Base-by-base conservation (phyloP, 345 rosid species). In the Ailanthus altissimus region DNA sequence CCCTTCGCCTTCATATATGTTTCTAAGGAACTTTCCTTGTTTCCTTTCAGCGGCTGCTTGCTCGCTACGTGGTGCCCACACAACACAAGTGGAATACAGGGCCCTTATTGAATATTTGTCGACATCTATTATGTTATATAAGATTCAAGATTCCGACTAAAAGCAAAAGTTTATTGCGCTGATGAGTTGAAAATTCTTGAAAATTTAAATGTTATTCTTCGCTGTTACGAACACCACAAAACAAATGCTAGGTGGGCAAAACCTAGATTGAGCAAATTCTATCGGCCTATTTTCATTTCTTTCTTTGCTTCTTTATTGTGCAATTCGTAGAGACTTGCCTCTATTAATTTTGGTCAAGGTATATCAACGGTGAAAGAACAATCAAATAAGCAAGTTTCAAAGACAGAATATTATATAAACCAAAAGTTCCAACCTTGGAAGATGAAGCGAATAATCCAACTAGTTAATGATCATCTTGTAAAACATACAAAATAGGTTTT, bases 51-150 rank as follows among this genome's bases (percentile, higher is more conserved):
- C 70, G 72, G 67, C 81, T 69, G 70, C 58, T 73, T 66, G 72
- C 75, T 80, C 76, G 58, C 60, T 64, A 61, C 46, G n/a, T 49
- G 54, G 40, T 69, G 78, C 21, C 81, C 78, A 21, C 51, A 62
- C 21, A 3, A 32, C 38, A 32, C 38, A 32, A 32, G 38, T 32
- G 38, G 38, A 32, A 32, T 32, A 32, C 67, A 70, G 72, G 40
- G 28, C n/a, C 32, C 45, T 49, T 40, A 26, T 10, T 26, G 40
- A 13, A 0, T 28, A 26, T 28, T 28, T 69, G 73, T 69, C 45
- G 9, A 28, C 45, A 50, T 28, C 45, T 69, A 5, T 47, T 23
- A 6, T 13, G 8, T 13, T 8, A 23, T 26, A 2, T 14, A 26
- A 46, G 56, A 23, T 69, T 69, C 59, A 36, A 47, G 72, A 67